Evolutionary conservation across 2,329 filamentous ascomycete species (phyloP).

Genomic region (Beauveria caledonica): DNA sequence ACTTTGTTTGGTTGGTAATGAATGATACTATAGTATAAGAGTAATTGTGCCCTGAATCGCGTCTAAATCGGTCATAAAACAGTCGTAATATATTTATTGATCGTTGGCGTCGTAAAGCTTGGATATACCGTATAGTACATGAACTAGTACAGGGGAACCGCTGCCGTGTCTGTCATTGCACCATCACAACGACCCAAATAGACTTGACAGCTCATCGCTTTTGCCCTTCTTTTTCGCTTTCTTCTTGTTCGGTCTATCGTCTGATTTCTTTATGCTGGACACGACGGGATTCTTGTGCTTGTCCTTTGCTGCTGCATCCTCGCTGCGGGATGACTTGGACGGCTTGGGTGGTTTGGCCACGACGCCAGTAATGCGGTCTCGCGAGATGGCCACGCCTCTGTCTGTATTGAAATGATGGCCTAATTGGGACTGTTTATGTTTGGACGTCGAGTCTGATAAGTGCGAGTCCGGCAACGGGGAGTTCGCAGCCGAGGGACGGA

Average conservation of each 20-base stretch:
- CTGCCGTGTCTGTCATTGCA: not conserved
- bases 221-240: slow-evolving; percentile 50
- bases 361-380: slow-evolving; percentile 10
- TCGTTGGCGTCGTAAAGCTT: not conserved
- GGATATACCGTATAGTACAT: not conserved
- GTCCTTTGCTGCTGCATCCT: not conserved
- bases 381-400: slow-evolving; percentile 23
- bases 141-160: not conserved
- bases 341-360: not conserved
- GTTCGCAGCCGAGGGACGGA: not conserved
- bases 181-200: slow-evolving; percentile 53
- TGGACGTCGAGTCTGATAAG: not conserved
- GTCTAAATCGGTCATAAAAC: not conserved
- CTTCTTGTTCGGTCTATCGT: slow-evolving; percentile 28
- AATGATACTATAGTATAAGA: slow-evolving; percentile 1
- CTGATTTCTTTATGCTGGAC: slow-evolving; percentile 4
- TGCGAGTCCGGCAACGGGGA: not conserved
- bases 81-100: not conserved
- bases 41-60: not conserved
- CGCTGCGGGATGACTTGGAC: not conserved
- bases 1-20: not conserved
- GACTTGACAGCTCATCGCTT: slow-evolving; percentile 61
- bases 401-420: slow-evolving; percentile 14
- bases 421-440: not conserved
- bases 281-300: slow-evolving; percentile 28